Base-by-base conservation (phyloP, 1,139 yeast genomes). In the Yamadazyma sp. region DNA sequence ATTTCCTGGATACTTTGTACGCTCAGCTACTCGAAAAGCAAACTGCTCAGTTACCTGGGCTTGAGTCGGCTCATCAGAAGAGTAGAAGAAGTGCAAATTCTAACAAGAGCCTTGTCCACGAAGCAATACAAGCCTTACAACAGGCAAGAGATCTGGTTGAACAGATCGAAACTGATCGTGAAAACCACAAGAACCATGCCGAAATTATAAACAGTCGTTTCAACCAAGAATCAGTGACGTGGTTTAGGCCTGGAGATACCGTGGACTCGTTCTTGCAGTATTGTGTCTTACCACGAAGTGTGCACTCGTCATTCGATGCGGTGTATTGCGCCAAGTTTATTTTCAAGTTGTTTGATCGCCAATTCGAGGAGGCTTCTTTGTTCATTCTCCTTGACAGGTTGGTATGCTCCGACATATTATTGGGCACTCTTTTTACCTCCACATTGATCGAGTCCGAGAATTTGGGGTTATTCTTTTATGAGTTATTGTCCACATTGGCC, bases 221-320 rank as follows among this genome's bases (percentile, higher is more conserved):
- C 4, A 28, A 25, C 3, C 39, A 42, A 2, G 56, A 51, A 18
- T 46, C 63, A 1, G 5, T 31, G 0, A 33, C 35, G 3, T 68
- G 71, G 72, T 65, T 69, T 41, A 31, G 42, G 4, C 40, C 37
- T 11, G 46, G 37, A 10, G 42, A 56, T 12, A 40, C 35, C 11
- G 44, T 37, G 10, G 43, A 57, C n/a, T 54, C 62, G 5, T 72
- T 88, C 41, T 55, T 87, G 26, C 83, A 84, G 44, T 62, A 64
- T 39, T 87, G 96, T 59, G 54, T 88, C 5, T 61, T 89, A 15
- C 97, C 96, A 12, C 71, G 97, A 50, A 75, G 83, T 3, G 59
- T 84, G 3, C 88, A 84, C 49, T 87, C 97, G 0, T 83, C 96
- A 0, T 77, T 83, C 46, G 98, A 91, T 64, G 96, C 98, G 0